These are phyloP conservation scores for Elsinoe fawcettii DNA, from an alignment of 2,329 filamentous ascomycete genomes.

Conservation along the genomic window DNA sequence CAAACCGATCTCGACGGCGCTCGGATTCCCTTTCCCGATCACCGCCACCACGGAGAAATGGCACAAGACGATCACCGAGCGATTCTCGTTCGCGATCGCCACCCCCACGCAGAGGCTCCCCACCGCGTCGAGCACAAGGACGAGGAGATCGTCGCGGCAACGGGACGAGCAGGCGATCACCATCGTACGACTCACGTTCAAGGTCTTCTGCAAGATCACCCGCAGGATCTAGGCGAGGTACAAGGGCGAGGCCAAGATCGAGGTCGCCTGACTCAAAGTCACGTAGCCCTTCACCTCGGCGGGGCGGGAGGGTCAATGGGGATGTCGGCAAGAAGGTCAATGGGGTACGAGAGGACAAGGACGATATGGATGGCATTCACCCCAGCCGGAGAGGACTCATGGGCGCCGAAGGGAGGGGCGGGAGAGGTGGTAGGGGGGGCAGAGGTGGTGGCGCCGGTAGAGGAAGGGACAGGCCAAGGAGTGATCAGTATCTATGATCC, in stretches of 20 bases:
- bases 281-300: constrained; percentile 10
- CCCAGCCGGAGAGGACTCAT: constrained; percentile 29
- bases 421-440: constrained; percentile 19
- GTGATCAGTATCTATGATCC: constrained; percentile 7
- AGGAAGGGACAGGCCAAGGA: constrained; percentile 17
- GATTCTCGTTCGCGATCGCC: constrained; percentile 2
- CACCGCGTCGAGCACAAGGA: not conserved
- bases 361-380: constrained; percentile 30
- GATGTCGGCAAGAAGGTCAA: constrained; percentile 4
- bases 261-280: constrained; percentile 14
- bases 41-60: not conserved
- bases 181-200: constrained; percentile 6
- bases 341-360: constrained; percentile 5
- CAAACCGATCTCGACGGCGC: constrained; percentile 15
- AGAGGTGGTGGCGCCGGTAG: constrained; percentile 13
- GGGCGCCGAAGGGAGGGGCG: constrained; percentile 20
- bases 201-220: not conserved
- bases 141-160: not conserved
- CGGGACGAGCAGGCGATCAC: not conserved
- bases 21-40: constrained; percentile 22
- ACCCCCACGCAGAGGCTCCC: not conserved
- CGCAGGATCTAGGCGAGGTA: not conserved
- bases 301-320: constrained; percentile 8
- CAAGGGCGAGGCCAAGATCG: not conserved
- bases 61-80: not conserved